These are phyloP conservation scores for Marasmius tenuissimus DNA, from an alignment of 1,284 basidiomycete species.

Conservation along the genomic window DNA sequence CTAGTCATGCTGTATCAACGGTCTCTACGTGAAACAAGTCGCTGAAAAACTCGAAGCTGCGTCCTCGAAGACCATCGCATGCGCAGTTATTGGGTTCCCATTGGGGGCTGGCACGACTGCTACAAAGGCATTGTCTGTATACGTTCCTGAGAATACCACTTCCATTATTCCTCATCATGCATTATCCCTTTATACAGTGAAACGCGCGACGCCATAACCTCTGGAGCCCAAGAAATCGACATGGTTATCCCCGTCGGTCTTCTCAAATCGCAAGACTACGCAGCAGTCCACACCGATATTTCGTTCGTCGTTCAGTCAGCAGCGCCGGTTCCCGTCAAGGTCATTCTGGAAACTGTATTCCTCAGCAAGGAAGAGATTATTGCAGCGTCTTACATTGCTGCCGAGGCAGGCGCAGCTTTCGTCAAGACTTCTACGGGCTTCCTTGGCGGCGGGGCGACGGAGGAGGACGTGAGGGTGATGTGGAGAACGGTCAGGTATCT, in stretches of 20 bases:
- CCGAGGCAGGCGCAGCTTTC: constrained; percentile 46
- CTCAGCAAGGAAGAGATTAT: constrained; percentile 42
- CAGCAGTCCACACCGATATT: constrained; percentile 37
- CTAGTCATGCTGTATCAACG: constrained; percentile 51
- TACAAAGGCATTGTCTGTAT: constrained; percentile 41
- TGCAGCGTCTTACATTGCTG: constrained; percentile 41
- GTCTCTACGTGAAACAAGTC: constrained; percentile 39
- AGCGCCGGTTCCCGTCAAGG: constrained; percentile 37
- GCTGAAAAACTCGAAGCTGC: constrained; percentile 33
- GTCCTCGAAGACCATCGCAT: constrained; percentile 34
- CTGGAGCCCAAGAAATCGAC: constrained; percentile 48
- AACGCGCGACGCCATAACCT: constrained; percentile 39
- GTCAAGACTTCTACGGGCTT: constrained; percentile 54
- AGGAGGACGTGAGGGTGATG: constrained; percentile 43
- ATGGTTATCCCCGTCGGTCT: constrained; percentile 47
- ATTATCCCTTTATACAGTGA: constrained; percentile 31
- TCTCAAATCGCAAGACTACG: constrained; percentile 38
- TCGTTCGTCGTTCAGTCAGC: constrained; percentile 34
- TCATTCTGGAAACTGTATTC: constrained; percentile 48
- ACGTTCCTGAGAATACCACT: background rate
- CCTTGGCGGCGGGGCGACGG: constrained; percentile 39
- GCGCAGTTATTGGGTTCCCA: constrained; percentile 49
- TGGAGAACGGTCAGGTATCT: constrained; percentile 38
- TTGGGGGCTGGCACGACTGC: constrained; percentile 41
- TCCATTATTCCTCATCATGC: background rate